Percentiles rank a stretch among this genome's conserved stretches.
phyloP scores from a whole-genome alignment of 345 rosid genomes.

The Syzygium oleosum region DNA sequence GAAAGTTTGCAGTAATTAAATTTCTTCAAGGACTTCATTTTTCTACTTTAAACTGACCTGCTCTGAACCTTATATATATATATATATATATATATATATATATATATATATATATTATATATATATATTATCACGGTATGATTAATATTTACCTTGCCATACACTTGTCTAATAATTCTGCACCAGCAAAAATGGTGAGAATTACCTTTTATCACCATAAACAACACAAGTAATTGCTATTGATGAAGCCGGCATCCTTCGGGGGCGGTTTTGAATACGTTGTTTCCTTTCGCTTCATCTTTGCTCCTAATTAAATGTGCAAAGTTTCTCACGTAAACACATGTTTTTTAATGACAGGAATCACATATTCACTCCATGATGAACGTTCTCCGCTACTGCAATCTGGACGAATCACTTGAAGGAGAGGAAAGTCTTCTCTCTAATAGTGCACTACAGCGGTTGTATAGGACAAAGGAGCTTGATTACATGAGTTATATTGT shows the following conservation, averaged over 20 bases:
- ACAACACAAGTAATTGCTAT: neutral
- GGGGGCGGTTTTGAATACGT: neutral
- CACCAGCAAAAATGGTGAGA: neutral
- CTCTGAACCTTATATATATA: neutral
- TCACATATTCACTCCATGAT: slow-evolving; percentile 94
- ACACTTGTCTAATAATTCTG: neutral
- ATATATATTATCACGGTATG: neutral
- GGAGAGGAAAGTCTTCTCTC: slow-evolving; percentile 90
- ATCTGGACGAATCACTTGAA: slow-evolving; percentile 92
- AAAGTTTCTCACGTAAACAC: neutral
- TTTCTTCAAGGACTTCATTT: neutral
- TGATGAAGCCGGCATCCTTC: neutral
- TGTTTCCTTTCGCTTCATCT: neutral
- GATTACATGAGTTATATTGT: slow-evolving; percentile 99
- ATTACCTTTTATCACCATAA: neutral
- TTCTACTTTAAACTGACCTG: neutral
- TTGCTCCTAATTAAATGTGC: neutral
- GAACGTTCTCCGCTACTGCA: slow-evolving; percentile 95
- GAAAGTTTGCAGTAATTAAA: neutral
- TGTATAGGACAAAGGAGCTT: slow-evolving; percentile 85
- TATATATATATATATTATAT: too few species aligned
- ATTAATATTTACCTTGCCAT: neutral
- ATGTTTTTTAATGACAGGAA: slow-evolving; percentile 39
- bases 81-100: too few species aligned
- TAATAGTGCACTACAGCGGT: slow-evolving; percentile 65